Evolutionary conservation across 108 stramenopile genomes (phyloP).

Genomic region (Pseudonitzschia multistriata): DNA sequence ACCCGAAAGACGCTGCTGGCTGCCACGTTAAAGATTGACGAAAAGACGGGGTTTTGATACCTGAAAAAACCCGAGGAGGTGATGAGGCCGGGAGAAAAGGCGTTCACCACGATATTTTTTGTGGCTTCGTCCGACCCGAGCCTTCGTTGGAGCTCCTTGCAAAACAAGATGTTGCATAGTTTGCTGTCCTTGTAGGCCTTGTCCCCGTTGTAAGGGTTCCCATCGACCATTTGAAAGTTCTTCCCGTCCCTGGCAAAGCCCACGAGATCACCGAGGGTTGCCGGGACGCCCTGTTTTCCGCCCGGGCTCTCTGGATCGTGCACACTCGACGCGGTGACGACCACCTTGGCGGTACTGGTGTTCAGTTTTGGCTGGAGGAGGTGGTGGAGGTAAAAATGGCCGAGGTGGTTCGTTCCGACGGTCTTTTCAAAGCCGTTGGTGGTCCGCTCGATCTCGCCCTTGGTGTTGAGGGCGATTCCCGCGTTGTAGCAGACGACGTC

Average conservation of each 20-base stretch:
- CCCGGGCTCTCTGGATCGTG: conserved; percentile 88
- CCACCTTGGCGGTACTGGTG: conserved; percentile 49
- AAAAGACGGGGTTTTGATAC: conserved; percentile 83
- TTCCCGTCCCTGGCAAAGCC: conserved; percentile 59
- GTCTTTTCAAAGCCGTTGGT: conserved; percentile 78
- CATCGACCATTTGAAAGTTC: conserved; percentile 87
- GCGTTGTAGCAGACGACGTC: conserved; percentile 86
- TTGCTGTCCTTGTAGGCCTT: conserved; percentile 91
- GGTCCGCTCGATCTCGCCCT: conserved; percentile 66
- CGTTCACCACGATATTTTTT: conserved; percentile 60
- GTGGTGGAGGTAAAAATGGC: conserved; percentile 92
- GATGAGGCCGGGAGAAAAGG: conserved; percentile 83
- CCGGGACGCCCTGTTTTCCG: conserved; percentile 69
- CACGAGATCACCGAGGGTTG: conserved; percentile 76
- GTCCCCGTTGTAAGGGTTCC: conserved; percentile 75
- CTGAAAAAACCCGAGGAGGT: conserved; percentile 80
- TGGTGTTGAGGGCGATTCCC: conserved; percentile 70
- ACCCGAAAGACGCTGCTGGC: conserved; percentile 22
- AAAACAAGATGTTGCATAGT: conserved; percentile 85
- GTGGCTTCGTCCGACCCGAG: conserved; percentile 34
- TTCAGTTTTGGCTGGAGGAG: conserved; percentile 60
- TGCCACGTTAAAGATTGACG: conserved; percentile 42
- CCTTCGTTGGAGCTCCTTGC: conserved; percentile 72
- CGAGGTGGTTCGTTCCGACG: conserved; percentile 94
- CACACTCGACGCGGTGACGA: conserved; percentile 80